These are phyloP conservation scores for Papiliotrema nemorosa DNA, from an alignment of 1,284 basidiomycete genomes.

Conservation along the genomic window DNA sequence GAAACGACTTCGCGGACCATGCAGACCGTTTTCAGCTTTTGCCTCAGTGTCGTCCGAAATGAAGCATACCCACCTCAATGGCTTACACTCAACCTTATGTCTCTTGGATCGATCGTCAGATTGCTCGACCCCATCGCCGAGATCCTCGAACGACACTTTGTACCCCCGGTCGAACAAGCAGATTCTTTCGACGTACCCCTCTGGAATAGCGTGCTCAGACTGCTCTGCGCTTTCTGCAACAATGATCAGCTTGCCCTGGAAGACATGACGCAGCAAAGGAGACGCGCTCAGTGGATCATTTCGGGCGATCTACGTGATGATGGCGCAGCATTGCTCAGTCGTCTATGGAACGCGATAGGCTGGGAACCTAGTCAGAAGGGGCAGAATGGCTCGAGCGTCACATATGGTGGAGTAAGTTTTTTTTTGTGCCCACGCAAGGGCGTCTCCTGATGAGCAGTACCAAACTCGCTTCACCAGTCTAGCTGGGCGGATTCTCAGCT, in stretches of 20 bases:
- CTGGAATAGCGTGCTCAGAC: constrained; percentile 78
- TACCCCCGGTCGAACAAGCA: constrained; percentile 65
- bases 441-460: constrained; percentile 51
- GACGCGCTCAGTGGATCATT: constrained; percentile 90
- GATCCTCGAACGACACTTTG: constrained; percentile 73
- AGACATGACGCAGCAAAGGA: constrained; percentile 66
- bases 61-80: constrained; percentile 87
- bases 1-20: constrained; percentile 72
- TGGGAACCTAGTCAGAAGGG: constrained; percentile 2
- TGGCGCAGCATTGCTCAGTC: constrained; percentile 77
- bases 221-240: constrained; percentile 78
- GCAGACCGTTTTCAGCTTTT: constrained; percentile 74
- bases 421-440: no score
- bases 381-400: no score
- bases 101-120: constrained; percentile 83
- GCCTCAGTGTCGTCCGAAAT: constrained; percentile 75
- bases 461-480: constrained; percentile 79
- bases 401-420: constrained; percentile 35
- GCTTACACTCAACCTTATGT: constrained; percentile 88
- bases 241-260: constrained; percentile 91
- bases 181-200: constrained; percentile 70
- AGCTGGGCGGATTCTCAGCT: constrained; percentile 83
- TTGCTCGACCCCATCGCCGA: constrained; percentile 78
- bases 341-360: constrained; percentile 77
- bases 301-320: constrained; percentile 92